Evolutionary conservation across 305 asterid genomes (phyloP).

Genomic region (Coffea humblotiana): DNA sequence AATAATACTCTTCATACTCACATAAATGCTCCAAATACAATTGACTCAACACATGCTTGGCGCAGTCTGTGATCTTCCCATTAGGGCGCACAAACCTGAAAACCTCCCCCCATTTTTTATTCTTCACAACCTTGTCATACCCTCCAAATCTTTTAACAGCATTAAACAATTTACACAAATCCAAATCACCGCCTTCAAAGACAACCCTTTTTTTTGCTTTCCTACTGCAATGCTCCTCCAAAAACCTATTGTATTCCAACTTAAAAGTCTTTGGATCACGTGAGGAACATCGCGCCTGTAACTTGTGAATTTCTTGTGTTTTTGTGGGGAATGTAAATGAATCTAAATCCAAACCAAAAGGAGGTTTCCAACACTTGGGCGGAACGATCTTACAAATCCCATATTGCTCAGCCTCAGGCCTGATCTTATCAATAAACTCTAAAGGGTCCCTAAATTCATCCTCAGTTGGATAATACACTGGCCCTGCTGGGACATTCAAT

Average conservation of each 20-base stretch:
- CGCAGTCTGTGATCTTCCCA: conserved; percentile 71
- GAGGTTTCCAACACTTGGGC: conserved; percentile 81
- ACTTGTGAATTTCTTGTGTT: conserved; percentile 90
- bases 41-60: conserved; percentile 77
- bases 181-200: conserved; percentile 82
- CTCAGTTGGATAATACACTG: conserved; percentile 80
- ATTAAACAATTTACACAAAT: conserved; percentile 82
- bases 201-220: conserved; percentile 71
- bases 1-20: conserved; percentile 79
- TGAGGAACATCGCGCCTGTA: conserved; percentile 83
- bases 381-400: conserved; percentile 96
- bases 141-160: conserved; percentile 92
- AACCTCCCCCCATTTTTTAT: conserved; percentile 90
- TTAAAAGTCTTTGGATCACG: conserved; percentile 83
- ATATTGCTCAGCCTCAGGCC: conserved; percentile 92
- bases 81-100: conserved; percentile 69
- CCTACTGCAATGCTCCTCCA: conserved; percentile 82
- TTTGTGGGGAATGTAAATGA: conserved; percentile 81
- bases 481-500: conserved; percentile 74
- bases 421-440: conserved; percentile 82
- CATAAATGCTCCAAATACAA: conserved; percentile 78
- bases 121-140: conserved; percentile 62
- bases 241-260: conserved; percentile 73
- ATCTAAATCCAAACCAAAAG: conserved; percentile 73
- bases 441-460: conserved; percentile 92